A percentile compares a stretch with the other conserved stretches of the same genome.
phyloP scores from a whole-genome alignment of 1,284 basidiomycete species.

The Cutaneotrichosporon cyanovorans region DNA sequence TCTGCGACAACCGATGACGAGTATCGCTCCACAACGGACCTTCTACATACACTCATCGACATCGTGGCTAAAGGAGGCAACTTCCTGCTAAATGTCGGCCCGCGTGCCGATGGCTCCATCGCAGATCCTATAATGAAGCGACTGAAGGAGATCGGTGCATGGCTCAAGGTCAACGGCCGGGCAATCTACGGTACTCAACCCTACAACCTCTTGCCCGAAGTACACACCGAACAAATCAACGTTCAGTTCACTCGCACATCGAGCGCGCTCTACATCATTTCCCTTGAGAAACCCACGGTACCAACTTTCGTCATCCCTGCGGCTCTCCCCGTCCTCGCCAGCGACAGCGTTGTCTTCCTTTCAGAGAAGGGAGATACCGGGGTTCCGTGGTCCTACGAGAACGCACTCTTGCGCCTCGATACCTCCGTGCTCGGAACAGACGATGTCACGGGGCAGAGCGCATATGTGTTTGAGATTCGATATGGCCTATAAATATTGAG shows the following conservation, averaged over 20 bases:
- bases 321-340: slow-evolving; percentile 49
- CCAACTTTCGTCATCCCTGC: slow-evolving; percentile 32
- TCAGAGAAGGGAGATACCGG: slow-evolving; percentile 8
- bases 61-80: slow-evolving; percentile 44
- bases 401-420: slow-evolving; percentile 1
- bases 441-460: no score
- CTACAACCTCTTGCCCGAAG: slow-evolving; percentile 17
- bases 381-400: slow-evolving; percentile 1
- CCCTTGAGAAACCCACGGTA: slow-evolving; percentile 44
- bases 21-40: slow-evolving; percentile 51
- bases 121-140: slow-evolving; percentile 49
- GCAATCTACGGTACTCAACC: slow-evolving; percentile 51
- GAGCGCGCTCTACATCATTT: slow-evolving; percentile 52
- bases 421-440: slow-evolving; percentile 19
- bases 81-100: slow-evolving; percentile 54
- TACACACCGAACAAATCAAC: slow-evolving; percentile 38
- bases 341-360: slow-evolving; percentile 49
- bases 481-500: no score
- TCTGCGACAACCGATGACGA: slow-evolving; percentile 47
- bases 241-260: slow-evolving; percentile 53
- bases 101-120: slow-evolving; percentile 53
- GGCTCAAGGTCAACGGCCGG: slow-evolving; percentile 51
- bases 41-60: slow-evolving; percentile 53
- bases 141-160: slow-evolving; percentile 51
- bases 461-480: no score